Evolutionary conservation across 2,329 filamentous ascomycete species (phyloP), one percentile per base, ranked within the genome.

Genomic region (Hymenotorrendiella dingleyae): DNA sequence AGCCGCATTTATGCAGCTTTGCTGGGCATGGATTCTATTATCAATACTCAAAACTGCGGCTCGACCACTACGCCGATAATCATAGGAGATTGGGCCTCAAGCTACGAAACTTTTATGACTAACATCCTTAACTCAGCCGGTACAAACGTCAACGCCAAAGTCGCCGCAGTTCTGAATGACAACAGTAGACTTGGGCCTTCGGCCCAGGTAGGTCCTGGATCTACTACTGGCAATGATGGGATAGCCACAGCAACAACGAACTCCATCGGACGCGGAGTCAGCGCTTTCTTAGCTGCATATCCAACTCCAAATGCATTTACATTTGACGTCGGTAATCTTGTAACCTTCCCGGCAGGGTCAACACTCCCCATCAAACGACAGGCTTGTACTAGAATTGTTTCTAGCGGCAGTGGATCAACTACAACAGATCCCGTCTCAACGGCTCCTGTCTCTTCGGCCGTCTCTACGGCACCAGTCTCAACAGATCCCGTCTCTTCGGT

Each of bases 241-340:
- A 22, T 12, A 23, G 38, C 19, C 14, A 40, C 38, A 3, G 32
- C 32, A 4, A 32, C 19, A 4, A 24, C 24, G 2, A 33, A 33
- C 27, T 40, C 38, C 9, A 8, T 39, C 16, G 36, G 36, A n/a
- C 24, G 38, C n/a, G 38, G 38, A 14, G 38, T 40, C 8, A 5
- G 12, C 5, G 38, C 38, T n/a, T 24, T 40, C 7, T 29, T 40
- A 14, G 11, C 19, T 14, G 38, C 38, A 22, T 40, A 40, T 21
- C 38, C 38, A 10, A 34, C 38, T 23, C 38, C 38, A 14, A 26
- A 33, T 27, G 28, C 38, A 3, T 40, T 40, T 28, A 40, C 38
- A 14, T 24, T 40, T 4, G n/a, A 40, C 12, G 27, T 29, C 6
- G 20, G 8, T 16, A 33, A 23, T 9, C 28, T 40, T 2, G 19